These are phyloP conservation scores for Apiospora pterosperma DNA, from an alignment of 2,329 filamentous ascomycete genomes.

Conservation along the genomic window DNA sequence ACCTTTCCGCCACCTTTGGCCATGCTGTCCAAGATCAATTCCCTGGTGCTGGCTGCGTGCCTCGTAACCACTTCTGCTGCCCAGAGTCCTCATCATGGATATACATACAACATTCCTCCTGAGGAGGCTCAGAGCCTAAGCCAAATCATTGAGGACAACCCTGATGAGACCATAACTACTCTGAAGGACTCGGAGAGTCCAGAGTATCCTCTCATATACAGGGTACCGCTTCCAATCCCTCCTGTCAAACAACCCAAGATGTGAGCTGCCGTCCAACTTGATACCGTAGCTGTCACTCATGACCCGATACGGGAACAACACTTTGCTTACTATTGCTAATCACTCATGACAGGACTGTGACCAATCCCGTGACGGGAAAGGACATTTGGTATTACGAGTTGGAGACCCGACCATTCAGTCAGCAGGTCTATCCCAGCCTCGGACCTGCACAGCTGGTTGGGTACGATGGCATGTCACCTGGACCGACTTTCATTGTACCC, in stretches of 20 bases:
- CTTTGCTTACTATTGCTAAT: background rate
- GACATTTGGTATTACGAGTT: conserved; percentile 33
- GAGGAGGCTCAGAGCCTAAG: conserved; percentile 17
- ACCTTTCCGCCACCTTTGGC: background rate
- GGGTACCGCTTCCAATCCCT: conserved; percentile 40
- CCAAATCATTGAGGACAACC: conserved; percentile 17
- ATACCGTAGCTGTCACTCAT: too few relatives aligned
- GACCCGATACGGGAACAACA: fast-evolving
- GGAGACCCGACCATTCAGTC: conserved; percentile 23
- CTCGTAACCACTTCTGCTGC: conserved; percentile 11
- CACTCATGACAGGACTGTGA: conserved; percentile 22
- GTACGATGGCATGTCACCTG: conserved; percentile 53
- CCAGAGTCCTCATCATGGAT: conserved; percentile 7
- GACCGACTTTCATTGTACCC: conserved; percentile 48
- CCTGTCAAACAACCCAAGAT: conserved; percentile 37
- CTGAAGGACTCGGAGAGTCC: conserved; percentile 24
- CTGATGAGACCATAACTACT: conserved; percentile 9
- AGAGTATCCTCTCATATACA: conserved; percentile 33
- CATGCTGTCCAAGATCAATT: conserved; percentile 16
- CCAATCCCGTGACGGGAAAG: conserved; percentile 31
- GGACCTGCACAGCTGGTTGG: conserved; percentile 32
- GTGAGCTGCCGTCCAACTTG: conserved; percentile 24
- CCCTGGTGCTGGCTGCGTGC: conserved; percentile 13
- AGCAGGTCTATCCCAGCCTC: conserved; percentile 35
- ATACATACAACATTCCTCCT: conserved; percentile 15